phyloP scores from a whole-genome alignment of 2,329 filamentous ascomycete genomes.

The Phoma sp. region DNA sequence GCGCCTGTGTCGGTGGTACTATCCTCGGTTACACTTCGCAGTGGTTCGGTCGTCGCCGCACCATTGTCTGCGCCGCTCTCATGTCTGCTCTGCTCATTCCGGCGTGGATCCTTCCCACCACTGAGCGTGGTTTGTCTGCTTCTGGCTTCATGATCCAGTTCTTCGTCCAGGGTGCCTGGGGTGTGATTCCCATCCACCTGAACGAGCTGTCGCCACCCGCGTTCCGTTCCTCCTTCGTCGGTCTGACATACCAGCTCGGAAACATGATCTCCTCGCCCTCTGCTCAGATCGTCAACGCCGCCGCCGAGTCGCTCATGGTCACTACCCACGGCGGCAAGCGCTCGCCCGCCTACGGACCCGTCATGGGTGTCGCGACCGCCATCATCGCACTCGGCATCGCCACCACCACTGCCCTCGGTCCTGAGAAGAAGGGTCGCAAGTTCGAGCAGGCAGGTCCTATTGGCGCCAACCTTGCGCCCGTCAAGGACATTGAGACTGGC shows the following conservation, averaged over 20 bases:
- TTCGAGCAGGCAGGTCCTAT: conserved; percentile 69
- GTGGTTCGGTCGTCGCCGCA: conserved; percentile 74
- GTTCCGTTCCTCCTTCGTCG: conserved; percentile 74
- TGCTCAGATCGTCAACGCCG: conserved; percentile 78
- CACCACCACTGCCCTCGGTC: conserved; percentile 71
- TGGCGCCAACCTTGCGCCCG: conserved; percentile 42
- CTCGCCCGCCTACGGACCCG: conserved; percentile 74
- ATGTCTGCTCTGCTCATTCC: conserved; percentile 69
- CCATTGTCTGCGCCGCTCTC: conserved; percentile 67
- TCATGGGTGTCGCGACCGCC: conserved; percentile 77
- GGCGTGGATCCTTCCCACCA: conserved; percentile 72
- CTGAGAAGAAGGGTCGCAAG: conserved; percentile 73
- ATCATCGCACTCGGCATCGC: conserved; percentile 76
- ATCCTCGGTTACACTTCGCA: conserved; percentile 78
- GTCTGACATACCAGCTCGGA: conserved; percentile 75
- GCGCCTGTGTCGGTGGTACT: conserved; percentile 75
- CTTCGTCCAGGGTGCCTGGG: conserved; percentile 55
- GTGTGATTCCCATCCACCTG: conserved; percentile 67
- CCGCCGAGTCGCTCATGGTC: conserved; percentile 64
- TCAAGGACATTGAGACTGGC: conserved; percentile 44
- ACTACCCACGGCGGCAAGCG: conserved; percentile 60
- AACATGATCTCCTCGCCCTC: conserved; percentile 77
- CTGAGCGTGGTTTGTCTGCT: conserved; percentile 65
- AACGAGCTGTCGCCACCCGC: conserved; percentile 75
- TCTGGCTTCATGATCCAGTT: conserved; percentile 72